phyloP scores from a whole-genome alignment of 2,329 filamentous ascomycete species.

The Chaetoscypha palmicola region DNA sequence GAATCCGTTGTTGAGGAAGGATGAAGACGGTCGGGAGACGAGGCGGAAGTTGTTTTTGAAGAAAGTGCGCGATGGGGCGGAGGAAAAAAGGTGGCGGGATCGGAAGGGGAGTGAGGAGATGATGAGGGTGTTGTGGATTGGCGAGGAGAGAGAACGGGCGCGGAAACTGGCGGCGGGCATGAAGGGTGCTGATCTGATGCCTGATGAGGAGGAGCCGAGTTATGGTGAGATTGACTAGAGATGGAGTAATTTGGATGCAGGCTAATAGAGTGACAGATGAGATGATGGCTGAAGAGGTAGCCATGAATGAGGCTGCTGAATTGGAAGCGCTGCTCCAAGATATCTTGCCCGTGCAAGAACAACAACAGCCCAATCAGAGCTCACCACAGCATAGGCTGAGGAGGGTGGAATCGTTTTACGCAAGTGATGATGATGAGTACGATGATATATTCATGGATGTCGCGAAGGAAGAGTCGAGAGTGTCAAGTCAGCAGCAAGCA shows the following conservation, averaged over 20 bases:
- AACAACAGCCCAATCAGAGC: constrained; percentile 21
- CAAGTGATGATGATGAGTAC: constrained; percentile 51
- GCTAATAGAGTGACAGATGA: constrained; percentile 22
- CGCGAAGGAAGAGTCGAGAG: constrained; percentile 38
- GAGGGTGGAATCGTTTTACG: constrained; percentile 21
- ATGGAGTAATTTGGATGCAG: neutral
- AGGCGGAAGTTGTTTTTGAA: constrained; percentile 63
- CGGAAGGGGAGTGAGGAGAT: constrained; percentile 57
- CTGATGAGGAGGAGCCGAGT: constrained; percentile 10
- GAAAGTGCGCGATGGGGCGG: constrained; percentile 53
- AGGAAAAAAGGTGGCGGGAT: constrained; percentile 53
- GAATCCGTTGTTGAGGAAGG: constrained; percentile 48
- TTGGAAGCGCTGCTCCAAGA: constrained; percentile 49
- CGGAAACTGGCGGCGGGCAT: constrained; percentile 22
- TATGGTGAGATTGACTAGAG: constrained; percentile 10
- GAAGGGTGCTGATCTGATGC: constrained; percentile 10
- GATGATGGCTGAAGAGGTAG: constrained; percentile 45
- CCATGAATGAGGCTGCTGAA: constrained; percentile 47
- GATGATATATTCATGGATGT: constrained; percentile 61
- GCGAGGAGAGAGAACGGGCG: constrained; percentile 32
- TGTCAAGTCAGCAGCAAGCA: constrained; percentile 20
- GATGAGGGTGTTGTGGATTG: constrained; percentile 34
- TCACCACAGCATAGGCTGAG: constrained; percentile 3
- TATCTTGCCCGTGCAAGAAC: constrained; percentile 27
- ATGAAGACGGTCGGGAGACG: constrained; percentile 40